These are phyloP conservation scores for Westerdykella aurantiaca DNA, from an alignment of 2,329 filamentous ascomycete genomes.

Conservation along the genomic window DNA sequence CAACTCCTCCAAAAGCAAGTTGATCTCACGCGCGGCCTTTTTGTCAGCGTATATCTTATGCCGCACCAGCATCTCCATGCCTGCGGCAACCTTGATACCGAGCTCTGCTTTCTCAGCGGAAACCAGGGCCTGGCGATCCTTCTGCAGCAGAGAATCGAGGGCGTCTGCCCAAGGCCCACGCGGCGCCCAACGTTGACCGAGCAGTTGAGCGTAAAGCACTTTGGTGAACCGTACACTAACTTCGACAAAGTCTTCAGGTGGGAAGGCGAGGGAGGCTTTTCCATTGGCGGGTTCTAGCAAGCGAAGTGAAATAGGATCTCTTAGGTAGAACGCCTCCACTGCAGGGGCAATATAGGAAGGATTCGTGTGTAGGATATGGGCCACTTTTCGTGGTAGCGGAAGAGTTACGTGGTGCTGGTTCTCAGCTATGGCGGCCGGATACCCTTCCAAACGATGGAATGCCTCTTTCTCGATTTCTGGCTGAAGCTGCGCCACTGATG, in stretches of 20 bases:
- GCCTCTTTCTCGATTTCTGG: slow-evolving; percentile 76
- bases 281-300: slow-evolving; percentile 54
- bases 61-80: slow-evolving; percentile 79
- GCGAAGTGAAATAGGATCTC: slow-evolving; percentile 71
- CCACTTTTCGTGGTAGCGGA: slow-evolving; percentile 74
- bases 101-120: slow-evolving; percentile 50
- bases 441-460: slow-evolving; percentile 80
- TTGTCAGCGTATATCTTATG: slow-evolving; percentile 64
- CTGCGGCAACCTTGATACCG: slow-evolving; percentile 85
- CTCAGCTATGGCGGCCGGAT: slow-evolving; percentile 67
- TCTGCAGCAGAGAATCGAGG: slow-evolving; percentile 22
- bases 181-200: slow-evolving; percentile 71
- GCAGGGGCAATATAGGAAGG: slow-evolving; percentile 75
- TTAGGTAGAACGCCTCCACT: slow-evolving; percentile 85
- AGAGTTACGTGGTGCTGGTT: slow-evolving; percentile 72
- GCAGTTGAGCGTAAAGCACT: slow-evolving; percentile 84
- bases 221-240: slow-evolving; percentile 78
- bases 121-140: slow-evolving; percentile 27
- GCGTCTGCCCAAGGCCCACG: slow-evolving; percentile 53
- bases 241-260: slow-evolving; percentile 71
- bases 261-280: slow-evolving; percentile 54
- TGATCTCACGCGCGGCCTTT: slow-evolving; percentile 66
- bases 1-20: slow-evolving; percentile 69
- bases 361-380: slow-evolving; percentile 68
- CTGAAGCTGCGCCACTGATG: slow-evolving; percentile 61